Evolutionary conservation across 768 basidiomycete genomes (phyloP).

Genomic region (Mycena maculata): DNA sequence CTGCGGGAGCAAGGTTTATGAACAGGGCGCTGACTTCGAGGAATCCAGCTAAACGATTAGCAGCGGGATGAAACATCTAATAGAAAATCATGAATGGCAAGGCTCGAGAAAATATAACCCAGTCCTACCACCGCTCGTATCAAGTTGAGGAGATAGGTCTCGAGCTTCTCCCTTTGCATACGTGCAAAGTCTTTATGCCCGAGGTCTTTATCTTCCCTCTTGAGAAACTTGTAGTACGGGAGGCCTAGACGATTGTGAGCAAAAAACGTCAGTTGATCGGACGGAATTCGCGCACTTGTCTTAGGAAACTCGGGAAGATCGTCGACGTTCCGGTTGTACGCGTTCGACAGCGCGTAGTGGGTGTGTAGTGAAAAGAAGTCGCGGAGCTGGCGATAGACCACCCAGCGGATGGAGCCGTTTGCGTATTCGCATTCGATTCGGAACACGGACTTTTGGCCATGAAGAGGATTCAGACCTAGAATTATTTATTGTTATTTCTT

Average conservation of each 20-base stretch:
- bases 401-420: conserved; percentile 92
- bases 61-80: conserved; percentile 95
- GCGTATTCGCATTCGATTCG: conserved; percentile 97
- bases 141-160: conserved; percentile 88
- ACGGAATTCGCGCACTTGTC: conserved; percentile 62
- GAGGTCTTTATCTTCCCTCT: conserved; percentile 67
- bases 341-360: conserved; percentile 89
- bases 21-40: conserved; percentile 93
- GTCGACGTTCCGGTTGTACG: conserved; percentile 76
- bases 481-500: no score
- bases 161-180: conserved; percentile 83
- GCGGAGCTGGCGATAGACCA: conserved; percentile 91
- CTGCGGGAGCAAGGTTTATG: conserved; percentile 79
- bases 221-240: conserved; percentile 91
- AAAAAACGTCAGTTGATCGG: conserved; percentile 10
- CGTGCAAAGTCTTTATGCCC: conserved; percentile 82
- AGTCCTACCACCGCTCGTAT: conserved; percentile 87
- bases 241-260: conserved; percentile 60
- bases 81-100: conserved; percentile 5
- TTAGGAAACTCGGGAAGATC: conserved; percentile 93
- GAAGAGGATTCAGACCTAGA: conserved; percentile 81
- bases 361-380: conserved; percentile 92
- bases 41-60: conserved; percentile 90
- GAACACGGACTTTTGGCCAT: conserved; percentile 82
- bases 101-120: not conserved